phyloP scores from a whole-genome alignment of 1,284 basidiomycete species.

The Wolfiporia cocos region DNA sequence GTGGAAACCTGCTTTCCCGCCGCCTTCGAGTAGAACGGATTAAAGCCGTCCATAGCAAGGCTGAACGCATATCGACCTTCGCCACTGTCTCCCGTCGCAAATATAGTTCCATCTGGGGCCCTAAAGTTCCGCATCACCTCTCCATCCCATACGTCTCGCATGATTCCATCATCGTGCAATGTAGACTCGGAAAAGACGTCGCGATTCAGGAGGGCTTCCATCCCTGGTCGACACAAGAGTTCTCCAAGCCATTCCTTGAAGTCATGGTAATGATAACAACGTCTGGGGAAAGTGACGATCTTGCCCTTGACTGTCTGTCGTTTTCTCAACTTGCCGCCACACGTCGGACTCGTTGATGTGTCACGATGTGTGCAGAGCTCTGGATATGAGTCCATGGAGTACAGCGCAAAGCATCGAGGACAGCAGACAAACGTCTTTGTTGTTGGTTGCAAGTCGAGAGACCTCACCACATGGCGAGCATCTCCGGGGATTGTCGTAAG shows the following conservation, averaged over 20 bases:
- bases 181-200: neutral
- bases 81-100: neutral
- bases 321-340: neutral
- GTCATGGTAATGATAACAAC: neutral
- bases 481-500: too few relatives aligned
- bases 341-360: neutral
- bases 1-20: neutral
- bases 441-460: too few relatives aligned
- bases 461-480: too few relatives aligned
- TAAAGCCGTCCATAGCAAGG: neutral
- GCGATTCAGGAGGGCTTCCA: neutral
- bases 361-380: neutral
- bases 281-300: neutral
- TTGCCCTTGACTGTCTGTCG: neutral
- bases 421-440: neutral
- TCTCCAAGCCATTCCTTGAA: neutral
- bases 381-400: neutral
- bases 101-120: neutral
- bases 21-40: neutral
- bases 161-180: neutral
- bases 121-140: neutral
- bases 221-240: neutral
- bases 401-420: neutral
- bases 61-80: neutral
- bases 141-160: neutral